phyloP scores from a whole-genome alignment of 129 eudicot species.

The sunflower (Helianthus annuus) region HanXRQr2.0-SUNRISE NC_035435.2:109041892-109042391 shows the following conservation, averaged over 20 bases:
- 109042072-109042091: slow-evolving; percentile 61
- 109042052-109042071: slow-evolving; percentile 66
- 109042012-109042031: neutral
- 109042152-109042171: slow-evolving; percentile 84
- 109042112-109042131: slow-evolving; percentile 91
- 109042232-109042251: neutral
- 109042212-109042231: neutral
- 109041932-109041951: slow-evolving; percentile 99
- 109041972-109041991: slow-evolving; percentile 53
- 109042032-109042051: neutral
- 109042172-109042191: slow-evolving; percentile 92
- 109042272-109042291: too few species aligned
- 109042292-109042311: too few species aligned
- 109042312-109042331: too few species aligned
- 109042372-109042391: too few species aligned
- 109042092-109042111: slow-evolving; percentile 79
- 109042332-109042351: too few species aligned
- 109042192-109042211: slow-evolving; percentile 1
- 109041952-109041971: slow-evolving; percentile 76
- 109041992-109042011: neutral
- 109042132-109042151: slow-evolving; percentile 88
- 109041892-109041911: slow-evolving; percentile 90
- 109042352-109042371: too few species aligned
- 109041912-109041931: slow-evolving; percentile 95
- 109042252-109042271: neutral